Conservation (phyloP, 257 asterid genomes). For the Paraleonurus japonicus region DNA sequence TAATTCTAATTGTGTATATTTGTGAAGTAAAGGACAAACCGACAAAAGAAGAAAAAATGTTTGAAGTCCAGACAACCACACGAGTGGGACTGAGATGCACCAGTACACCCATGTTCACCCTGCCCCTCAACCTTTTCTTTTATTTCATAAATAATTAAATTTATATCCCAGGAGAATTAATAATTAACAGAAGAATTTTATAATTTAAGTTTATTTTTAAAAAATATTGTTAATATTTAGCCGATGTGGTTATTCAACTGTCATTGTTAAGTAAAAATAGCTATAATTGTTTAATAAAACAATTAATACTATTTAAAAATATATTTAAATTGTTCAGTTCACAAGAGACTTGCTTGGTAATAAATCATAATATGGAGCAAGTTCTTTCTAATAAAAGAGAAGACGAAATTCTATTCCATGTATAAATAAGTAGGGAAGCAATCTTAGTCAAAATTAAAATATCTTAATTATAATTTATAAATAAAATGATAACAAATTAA, state of each 20-base stretch:
- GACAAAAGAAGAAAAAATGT: conserved; percentile 19
- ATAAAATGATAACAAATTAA: neutral
- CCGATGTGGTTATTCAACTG: too few relatives aligned
- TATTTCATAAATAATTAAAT: neutral
- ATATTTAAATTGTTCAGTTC: too few relatives aligned
- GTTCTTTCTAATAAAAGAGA: neutral
- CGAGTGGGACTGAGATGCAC: conserved; percentile 26
- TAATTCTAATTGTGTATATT: neutral
- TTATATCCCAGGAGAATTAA: neutral
- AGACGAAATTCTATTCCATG: neutral
- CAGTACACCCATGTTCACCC: neutral
- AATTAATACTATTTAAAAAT: too few relatives aligned
- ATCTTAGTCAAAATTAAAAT: neutral
- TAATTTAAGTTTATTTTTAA: too few relatives aligned
- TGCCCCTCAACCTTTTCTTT: neutral
- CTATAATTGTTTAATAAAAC: too few relatives aligned
- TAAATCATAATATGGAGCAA: too few relatives aligned
- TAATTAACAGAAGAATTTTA: too few relatives aligned
- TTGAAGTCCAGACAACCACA: conserved; percentile 25
- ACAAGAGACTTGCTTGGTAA: too few relatives aligned
- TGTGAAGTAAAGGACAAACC: conserved; percentile 20
- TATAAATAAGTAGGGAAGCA: neutral
- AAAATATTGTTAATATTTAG: too few relatives aligned
- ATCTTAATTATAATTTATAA: neutral
- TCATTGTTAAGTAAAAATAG: too few relatives aligned